Percentiles rank a stretch among this genome's conserved stretches.
phyloP scores from a whole-genome alignment of 78 protist species.

The Mastigamoeba balamuthi region DNA sequence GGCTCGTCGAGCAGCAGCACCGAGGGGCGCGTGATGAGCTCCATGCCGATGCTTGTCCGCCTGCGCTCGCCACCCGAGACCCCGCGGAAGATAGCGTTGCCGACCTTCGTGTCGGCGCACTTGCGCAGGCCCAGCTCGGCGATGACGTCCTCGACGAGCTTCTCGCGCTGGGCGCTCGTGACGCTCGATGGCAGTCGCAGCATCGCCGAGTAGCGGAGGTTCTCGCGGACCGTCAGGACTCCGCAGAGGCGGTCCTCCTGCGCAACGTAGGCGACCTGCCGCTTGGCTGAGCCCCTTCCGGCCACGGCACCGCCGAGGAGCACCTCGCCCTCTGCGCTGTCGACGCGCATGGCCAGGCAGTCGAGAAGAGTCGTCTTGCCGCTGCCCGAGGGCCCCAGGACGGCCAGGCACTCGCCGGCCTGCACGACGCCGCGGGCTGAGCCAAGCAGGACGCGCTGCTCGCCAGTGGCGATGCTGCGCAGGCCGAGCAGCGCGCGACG shows the following conservation, averaged over 20 bases:
- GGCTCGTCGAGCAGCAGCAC: conserved; percentile 60
- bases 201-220: neutral
- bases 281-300: neutral
- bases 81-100: conserved; percentile 12
- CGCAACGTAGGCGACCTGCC: neutral
- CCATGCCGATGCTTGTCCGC: conserved; percentile 14
- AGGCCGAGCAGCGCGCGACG: no score
- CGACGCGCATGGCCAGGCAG: conserved; percentile 36
- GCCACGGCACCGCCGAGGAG: conserved; percentile 27
- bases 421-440: no score
- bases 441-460: no score
- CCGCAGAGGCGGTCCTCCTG: neutral
- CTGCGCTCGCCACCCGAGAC: conserved; percentile 56
- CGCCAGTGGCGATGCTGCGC: no score
- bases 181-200: neutral
- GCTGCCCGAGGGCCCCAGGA: conserved; percentile 68
- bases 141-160: neutral
- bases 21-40: conserved; percentile 24
- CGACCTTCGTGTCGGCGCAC: neutral
- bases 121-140: conserved; percentile 6
- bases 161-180: neutral
- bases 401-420: conserved; percentile 8
- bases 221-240: neutral
- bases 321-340: conserved; percentile 20
- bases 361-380: conserved; percentile 63